Percentiles rank a stretch among this genome's conserved stretches.
phyloP scores from a whole-genome alignment of 331 rosid species.

The Spiraea crenata region DNA sequence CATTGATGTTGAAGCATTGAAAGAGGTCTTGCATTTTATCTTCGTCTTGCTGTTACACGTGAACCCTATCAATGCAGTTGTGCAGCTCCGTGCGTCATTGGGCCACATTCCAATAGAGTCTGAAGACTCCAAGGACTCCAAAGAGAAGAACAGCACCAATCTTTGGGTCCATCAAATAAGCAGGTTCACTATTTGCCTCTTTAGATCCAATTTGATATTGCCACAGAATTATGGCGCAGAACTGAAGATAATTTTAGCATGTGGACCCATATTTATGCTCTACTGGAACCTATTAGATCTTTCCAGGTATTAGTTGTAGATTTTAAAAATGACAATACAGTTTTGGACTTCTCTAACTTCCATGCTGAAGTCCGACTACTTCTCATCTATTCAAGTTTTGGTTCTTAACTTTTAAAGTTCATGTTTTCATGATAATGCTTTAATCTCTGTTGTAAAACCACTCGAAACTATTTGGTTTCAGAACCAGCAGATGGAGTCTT shows the following conservation, averaged over 20 bases:
- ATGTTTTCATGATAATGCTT: not conserved
- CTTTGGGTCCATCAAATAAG: conserved; percentile 54
- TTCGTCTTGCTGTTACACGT: conserved; percentile 78
- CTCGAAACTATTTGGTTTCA: conserved; percentile 33
- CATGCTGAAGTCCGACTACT: not conserved
- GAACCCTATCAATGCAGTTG: conserved; percentile 74
- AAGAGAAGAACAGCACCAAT: conserved; percentile 40
- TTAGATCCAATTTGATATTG: not conserved
- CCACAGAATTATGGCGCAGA: conserved; percentile 19
- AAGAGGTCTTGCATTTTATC: conserved; percentile 21
- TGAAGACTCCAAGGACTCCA: conserved; percentile 53
- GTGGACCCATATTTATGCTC: not conserved
- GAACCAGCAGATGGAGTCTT: conserved; percentile 56
- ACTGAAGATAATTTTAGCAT: not conserved
- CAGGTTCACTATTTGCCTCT: conserved; percentile 39
- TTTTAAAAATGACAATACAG: not conserved
- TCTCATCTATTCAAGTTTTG: not conserved
- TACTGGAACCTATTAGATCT: not conserved
- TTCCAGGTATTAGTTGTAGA: not conserved
- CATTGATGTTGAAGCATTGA: not conserved
- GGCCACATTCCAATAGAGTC: conserved; percentile 44
- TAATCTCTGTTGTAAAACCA: not conserved
- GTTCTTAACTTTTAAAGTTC: conserved; percentile 14
- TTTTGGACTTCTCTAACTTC: conserved; percentile 1
- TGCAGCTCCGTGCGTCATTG: conserved; percentile 76